Evolutionary conservation across 225 moss, liverwort and hornwort genomes (phyloP).

Genomic region (Sphagnum contortum): DNA sequence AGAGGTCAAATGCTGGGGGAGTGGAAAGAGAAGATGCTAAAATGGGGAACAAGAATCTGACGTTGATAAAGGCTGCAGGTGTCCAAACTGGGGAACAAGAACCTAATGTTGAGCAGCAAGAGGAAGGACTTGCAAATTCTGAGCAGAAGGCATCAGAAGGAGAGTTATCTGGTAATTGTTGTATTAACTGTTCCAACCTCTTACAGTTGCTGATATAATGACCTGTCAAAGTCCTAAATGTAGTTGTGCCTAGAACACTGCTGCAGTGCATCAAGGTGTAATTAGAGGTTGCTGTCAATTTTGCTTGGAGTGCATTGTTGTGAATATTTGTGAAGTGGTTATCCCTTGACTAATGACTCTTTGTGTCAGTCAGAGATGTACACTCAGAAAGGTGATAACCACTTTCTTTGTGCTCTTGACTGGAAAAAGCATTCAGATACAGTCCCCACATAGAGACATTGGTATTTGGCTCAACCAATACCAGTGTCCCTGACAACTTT

Average conservation of each 20-base stretch:
- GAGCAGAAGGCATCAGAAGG: conserved; percentile 8
- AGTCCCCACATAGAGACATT: background rate
- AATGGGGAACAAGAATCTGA: background rate
- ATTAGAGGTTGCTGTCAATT: no score
- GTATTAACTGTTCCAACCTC: background rate
- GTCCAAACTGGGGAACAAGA: conserved; percentile 7
- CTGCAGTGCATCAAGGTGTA: no score
- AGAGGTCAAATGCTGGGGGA: no score
- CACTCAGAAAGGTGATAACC: no score
- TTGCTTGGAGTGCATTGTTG: background rate
- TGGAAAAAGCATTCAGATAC: no score
- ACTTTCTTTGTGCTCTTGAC: no score
- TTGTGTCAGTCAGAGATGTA: no score
- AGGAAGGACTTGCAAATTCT: conserved; percentile 3
- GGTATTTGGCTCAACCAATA: background rate
- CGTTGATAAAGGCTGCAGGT: conserved; percentile 1
- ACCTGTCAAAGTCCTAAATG: background rate
- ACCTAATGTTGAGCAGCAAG: conserved; percentile 1
- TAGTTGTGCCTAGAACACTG: background rate
- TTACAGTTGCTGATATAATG: background rate
- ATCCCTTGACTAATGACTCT: background rate
- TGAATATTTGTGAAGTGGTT: background rate
- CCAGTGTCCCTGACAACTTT: background rate
- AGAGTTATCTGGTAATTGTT: conserved; percentile 2
- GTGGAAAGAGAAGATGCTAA: background rate